Evolutionary conservation across 75 land plant genomes (phyloP), one percentile per base, ranked within the genome.

Genomic region (Pinus tabuliformis): DNA sequence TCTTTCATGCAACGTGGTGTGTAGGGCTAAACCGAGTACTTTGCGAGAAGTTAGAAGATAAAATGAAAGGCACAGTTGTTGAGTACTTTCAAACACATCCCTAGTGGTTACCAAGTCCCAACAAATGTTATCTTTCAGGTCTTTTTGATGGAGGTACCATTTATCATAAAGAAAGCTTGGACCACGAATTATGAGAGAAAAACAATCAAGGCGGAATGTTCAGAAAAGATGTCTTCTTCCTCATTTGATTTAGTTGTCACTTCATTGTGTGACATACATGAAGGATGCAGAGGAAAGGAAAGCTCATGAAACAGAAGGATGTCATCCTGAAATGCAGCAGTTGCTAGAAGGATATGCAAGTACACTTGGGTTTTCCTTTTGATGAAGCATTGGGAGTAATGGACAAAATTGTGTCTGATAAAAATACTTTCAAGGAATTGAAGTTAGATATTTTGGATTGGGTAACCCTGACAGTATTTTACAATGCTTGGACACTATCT

Each of bases 151-250:
- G 33, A 33, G 33, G 33, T 33, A 33, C 33, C 33, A 33, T 33
- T 33, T 1, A 33, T 33, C 33, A 2, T 0, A 33, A 33, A 33
- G 33, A 33, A 33, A 33, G 33, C 33, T 33, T 33, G 71, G 71
- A 66, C 5, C 9, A 17, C 52, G 20, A 39, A 2, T 5, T 66
- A 20, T 8, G 13, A 66, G 71, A 39, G 33, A 33, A 66, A 66
- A 66, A 16, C 71, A 18, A 3, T 54, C 16, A 22, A 59, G 64
- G 52, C 78, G 59, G 59, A 56, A 49, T 49, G 56, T 89, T 56
- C 75, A 79, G 36, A 88, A 72, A 65, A 88, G 84, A 83, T 86
- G 91, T 20, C 87, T 86, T 81, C 65, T 91, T 56, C 93, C 91
- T 71, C 81, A 89, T 52, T 65, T 86, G 54, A 49, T 91, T 56